Evolutionary conservation across 2,329 filamentous ascomycete species (phyloP), one percentile per base, ranked within the genome.

Genomic region (Penicillium fuscoglaucum): DNA sequence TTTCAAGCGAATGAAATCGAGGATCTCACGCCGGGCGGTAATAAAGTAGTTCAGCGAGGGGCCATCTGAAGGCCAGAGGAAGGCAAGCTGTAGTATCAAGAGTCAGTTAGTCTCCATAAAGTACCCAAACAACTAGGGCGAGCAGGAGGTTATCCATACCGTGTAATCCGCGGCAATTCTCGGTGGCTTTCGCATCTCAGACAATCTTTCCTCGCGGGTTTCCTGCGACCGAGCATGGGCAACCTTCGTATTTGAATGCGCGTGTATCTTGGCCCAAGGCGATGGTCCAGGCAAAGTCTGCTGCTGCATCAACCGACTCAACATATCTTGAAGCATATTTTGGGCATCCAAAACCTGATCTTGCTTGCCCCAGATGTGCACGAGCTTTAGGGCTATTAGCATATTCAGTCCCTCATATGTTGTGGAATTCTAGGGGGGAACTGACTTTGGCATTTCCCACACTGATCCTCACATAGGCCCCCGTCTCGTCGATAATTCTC

Each of bases 1-100:
- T 26, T 72, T 71, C 35, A 70, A 69, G 5, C 81, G 75, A 13
- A 83, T 73, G 7, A 66, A 61, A 61, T 83, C 80, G 4, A 83
- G 70, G 6, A 70, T 72, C 62, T 82, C 78, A 9, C 76, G 70
- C 37, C 74, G 72, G 10, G 61, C 54, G 1, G 79, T 80, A 13
- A 83, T 69, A 12, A 74, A 67, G 12, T 77, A 71, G 13, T 74
- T 67, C 3, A 79, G 66, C 0, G 73, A 67, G 37, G 76, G 74
- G 6, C 81, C 78, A 33, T 76, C 68, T 1, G 66, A 60, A 3
- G 80, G 80, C 81, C 80, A 82, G 21, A 44, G 15, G 13, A 64
- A 63, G 5, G 55, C 39, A 13, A 59, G 21, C 59, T 66, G 12
- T n/a, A 40, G 24, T 54, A 7, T 28, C 24, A 39, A n/a, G 19